Percentiles rank a stretch among this genome's conserved stretches.
phyloP scores from a whole-genome alignment of 2,329 filamentous ascomycete genomes.

The Colletotrichum sp. region DNA sequence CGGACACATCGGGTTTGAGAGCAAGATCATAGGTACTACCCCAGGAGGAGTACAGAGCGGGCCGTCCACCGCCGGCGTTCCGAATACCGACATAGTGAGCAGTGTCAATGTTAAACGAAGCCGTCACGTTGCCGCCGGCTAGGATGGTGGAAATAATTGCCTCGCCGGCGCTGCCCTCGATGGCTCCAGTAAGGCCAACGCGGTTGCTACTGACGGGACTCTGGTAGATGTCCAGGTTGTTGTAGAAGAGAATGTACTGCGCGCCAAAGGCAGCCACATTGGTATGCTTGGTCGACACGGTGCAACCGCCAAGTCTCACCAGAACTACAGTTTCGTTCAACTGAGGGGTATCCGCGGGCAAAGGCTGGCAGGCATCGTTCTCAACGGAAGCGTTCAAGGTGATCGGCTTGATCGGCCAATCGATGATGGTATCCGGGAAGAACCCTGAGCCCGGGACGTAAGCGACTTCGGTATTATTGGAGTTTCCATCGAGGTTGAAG shows the following conservation, averaged over 20 bases:
- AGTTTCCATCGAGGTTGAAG: neutral
- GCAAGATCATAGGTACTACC: constrained; percentile 14
- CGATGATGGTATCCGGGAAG: constrained; percentile 5
- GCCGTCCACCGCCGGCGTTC: neutral
- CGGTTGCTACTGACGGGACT: neutral
- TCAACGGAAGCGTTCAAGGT: constrained; percentile 25
- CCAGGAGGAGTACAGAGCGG: constrained; percentile 49
- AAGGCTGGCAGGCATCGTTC: constrained; percentile 25
- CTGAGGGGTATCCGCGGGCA: constrained; percentile 5
- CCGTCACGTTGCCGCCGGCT: constrained; percentile 45
- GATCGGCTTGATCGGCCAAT: constrained; percentile 28
- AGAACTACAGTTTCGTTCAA: neutral
- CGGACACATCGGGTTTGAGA: neutral
- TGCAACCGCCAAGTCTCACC: neutral
- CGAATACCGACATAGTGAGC: neutral
- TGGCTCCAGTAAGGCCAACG: neutral
- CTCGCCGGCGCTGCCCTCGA: constrained; percentile 33
- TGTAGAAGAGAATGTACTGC: neutral
- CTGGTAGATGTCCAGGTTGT: neutral
- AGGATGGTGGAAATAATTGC: constrained; percentile 33
- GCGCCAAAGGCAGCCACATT: neutral
- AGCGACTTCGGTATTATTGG: neutral
- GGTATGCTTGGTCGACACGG: neutral
- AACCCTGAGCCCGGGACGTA: neutral
- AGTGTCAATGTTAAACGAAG: constrained; percentile 27